Evolutionary conservation across 495 filamentous ascomycete species (phyloP).

Genomic region (Aspergillus nanangensis): DNA sequence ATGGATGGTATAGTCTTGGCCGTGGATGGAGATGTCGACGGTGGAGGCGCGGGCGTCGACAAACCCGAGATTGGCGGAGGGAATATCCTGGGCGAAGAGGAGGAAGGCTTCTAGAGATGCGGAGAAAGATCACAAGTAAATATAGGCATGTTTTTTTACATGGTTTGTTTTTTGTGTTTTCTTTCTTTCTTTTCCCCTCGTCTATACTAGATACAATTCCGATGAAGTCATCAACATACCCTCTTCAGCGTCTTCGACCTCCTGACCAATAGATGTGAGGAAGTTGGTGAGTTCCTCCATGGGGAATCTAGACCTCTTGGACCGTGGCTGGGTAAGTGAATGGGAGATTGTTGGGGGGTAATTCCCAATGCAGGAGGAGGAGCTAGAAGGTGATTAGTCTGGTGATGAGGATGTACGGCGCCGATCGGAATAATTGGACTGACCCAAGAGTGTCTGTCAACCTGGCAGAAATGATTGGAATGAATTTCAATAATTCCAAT

Average conservation of each 20-base stretch:
- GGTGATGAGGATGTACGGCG: neutral
- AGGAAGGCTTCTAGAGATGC: constrained; percentile 68
- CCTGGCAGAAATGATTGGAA: neutral
- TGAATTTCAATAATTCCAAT: neutral
- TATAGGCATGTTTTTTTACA: no score
- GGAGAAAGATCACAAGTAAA: no score
- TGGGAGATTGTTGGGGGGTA: neutral
- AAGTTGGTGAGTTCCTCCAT: constrained; percentile 13
- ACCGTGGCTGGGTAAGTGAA: neutral
- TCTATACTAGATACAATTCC: no score
- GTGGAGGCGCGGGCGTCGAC: constrained; percentile 62
- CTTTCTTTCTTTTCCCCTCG: no score
- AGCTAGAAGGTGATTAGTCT: no score
- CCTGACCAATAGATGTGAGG: constrained; percentile 12
- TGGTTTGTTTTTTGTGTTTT: constrained; percentile 4
- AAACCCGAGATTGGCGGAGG: constrained; percentile 80
- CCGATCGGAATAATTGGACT: neutral
- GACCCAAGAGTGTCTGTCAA: neutral
- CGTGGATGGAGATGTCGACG: constrained; percentile 65
- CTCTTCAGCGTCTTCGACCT: constrained; percentile 49
- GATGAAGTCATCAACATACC: no score
- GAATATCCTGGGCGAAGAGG: constrained; percentile 72
- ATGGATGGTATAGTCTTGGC: constrained; percentile 68
- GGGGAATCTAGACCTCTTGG: no score
- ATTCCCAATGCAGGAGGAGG: no score